Evolutionary conservation across 208 protist genomes (phyloP), one percentile per base, ranked within the genome.

Genomic region (Sergeia podlipaevii): DNA sequence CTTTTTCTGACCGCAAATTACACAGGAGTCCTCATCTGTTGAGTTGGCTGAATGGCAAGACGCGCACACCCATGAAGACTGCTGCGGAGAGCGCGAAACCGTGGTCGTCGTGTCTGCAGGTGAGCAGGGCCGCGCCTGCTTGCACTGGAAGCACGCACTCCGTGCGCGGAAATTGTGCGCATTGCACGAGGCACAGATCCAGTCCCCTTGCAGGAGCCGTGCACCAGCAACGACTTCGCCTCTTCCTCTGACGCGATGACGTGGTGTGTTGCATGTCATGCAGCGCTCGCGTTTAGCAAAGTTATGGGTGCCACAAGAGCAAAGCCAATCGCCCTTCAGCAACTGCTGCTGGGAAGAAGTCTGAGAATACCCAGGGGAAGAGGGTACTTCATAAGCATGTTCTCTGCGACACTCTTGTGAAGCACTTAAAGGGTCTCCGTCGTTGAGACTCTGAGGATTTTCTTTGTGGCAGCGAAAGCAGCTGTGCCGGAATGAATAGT

Each of bases 241-340:
- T n/a, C n/a, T n/a, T n/a, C n/a, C n/a, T n/a, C n/a, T n/a, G n/a
- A n/a, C n/a, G n/a, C n/a, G n/a, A n/a, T n/a, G n/a, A 0, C 47
- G 33, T 11, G 37, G 27, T 11, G 64, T 51, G 1, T 42, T n/a
- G 41, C 82, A 90, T 3, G 49, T 53, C 2, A 79, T 24, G 42
- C 82, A 90, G 0, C 17, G 10, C 4, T 49, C 52, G 21, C 80
- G 69, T 26, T 60, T 60, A 0, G 79, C 61, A 52, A 93, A 91
- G 56, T 93, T 93, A 44, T 86, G 77, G 11, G 60, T 58, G 15
- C 83, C 80, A 43, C 86, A 93, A 0, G 34, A 56, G 58, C 86
- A 93, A 24, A 74, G 47, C 83, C 86, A 93, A 53, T 93, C 81
- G 6, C 79, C 79, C 8, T 27, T 23, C 32, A 32, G 57, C 36